A percentile compares a stretch with the other conserved stretches of the same genome.
Evolutionary conservation across 2,329 filamentous ascomycete genomes (phyloP).

Genomic region (Penicillium sp.): DNA sequence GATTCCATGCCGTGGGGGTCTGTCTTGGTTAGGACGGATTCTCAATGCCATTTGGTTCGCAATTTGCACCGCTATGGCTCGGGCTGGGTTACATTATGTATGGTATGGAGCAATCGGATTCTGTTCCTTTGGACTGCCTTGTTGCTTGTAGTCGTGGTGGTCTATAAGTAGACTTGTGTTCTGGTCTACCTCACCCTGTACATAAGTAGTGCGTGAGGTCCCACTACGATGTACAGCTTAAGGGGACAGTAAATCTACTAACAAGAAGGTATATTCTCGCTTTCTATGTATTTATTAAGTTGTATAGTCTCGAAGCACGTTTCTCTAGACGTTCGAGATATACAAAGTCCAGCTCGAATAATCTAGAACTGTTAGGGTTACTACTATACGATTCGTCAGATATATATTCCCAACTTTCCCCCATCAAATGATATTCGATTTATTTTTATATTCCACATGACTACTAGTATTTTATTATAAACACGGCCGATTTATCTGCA

Average conservation of each 20-base stretch:
- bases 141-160: background rate
- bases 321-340: no score
- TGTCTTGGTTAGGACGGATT: background rate
- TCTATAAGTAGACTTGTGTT: background rate
- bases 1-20: background rate
- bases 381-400: background rate
- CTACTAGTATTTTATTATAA: background rate
- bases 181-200: background rate
- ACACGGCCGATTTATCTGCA: background rate
- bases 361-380: background rate
- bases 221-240: background rate
- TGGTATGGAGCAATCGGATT: conserved; percentile 29
- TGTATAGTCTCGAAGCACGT: background rate
- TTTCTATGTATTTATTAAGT: background rate
- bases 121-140: conserved; percentile 6
- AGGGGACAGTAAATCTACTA: background rate
- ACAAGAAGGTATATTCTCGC: background rate
- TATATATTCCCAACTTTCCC: background rate
- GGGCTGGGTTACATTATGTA: conserved; percentile 25
- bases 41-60: background rate
- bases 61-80: conserved; percentile 14
- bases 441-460: background rate
- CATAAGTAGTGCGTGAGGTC: background rate
- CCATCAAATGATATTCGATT: no score
- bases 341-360: no score